Evolutionary conservation across 2,329 filamentous ascomycete genomes (phyloP), one percentile per base, ranked within the genome.

Genomic region (Bipolaris cookei): DNA sequence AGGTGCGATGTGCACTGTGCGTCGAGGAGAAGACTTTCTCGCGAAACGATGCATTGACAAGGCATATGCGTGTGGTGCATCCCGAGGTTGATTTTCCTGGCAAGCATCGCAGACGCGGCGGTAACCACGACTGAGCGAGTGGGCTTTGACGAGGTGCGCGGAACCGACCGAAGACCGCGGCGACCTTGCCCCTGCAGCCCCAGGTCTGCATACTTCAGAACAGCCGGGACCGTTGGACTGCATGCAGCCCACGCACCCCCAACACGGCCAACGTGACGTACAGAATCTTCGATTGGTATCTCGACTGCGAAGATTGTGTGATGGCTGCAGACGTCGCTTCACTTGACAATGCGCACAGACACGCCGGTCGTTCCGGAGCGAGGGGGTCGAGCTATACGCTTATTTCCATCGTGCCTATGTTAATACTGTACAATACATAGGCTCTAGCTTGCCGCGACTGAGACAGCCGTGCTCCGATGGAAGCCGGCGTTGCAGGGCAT

Each of bases 11-110:
- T 77, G 88, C 93, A 61, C 80, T 97, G 45, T 99, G 95, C 78
- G 92, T 91, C 1, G 93, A 98, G 69, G 94, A 98, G 72, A 98
- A 98, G 84, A 96, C 92, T 0, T 99, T 99, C 73, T 97, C 92
- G 67, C 88, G 95, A 56, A 95, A 94, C 63, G 95, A 99, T 80
- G 95, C 95, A 1, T 83, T 98, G 45, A 98, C 94, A 13, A 84
- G 95, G 59, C 95, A 99, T 75, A 96, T 97, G 84, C 88, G 92
- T 34, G 93, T 97, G 46, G 94, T 96, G 62, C 94, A 97, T 76
- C 93, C 94, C 0, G 91, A 97, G 60, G 84, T 94, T 54, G 90
- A 93, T 62, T 88, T 91, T 67, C 88, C 89, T n/a, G 89, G 90
- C 66, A 89, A 88, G 77, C 77, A 81, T 61, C 76, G 78, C 39